Conservation (phyloP, 1,139 yeast species). For the Magnusiomyces sp. region DNA sequence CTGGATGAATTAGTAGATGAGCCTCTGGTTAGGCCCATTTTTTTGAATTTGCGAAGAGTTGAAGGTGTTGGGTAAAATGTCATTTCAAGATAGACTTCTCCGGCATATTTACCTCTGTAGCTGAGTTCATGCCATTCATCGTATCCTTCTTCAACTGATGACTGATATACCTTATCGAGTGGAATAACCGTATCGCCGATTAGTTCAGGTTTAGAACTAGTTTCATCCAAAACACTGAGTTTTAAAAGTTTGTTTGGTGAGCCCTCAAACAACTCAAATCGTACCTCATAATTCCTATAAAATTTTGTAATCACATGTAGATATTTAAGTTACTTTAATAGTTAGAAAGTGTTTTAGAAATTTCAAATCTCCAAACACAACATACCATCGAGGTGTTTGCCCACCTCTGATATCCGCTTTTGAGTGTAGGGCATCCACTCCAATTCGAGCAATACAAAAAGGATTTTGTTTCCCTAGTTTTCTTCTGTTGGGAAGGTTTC, state of each 20-base stretch:
- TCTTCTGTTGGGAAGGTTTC: slow-evolving; percentile 71
- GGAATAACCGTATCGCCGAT: slow-evolving; percentile 79
- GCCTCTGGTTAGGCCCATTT: no score
- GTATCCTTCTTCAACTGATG: slow-evolving; percentile 62
- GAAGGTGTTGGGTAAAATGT: slow-evolving; percentile 60
- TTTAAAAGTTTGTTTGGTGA: slow-evolving; percentile 45
- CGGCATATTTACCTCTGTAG: slow-evolving; percentile 71
- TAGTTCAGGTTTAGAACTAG: slow-evolving; percentile 75
- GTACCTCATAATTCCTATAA: slow-evolving; percentile 50
- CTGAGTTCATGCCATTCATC: slow-evolving; percentile 78
- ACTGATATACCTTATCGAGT: slow-evolving; percentile 55
- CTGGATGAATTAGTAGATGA: neutral
- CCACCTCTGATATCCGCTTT: slow-evolving; percentile 75
- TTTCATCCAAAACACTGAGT: slow-evolving; percentile 77
- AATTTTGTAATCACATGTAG: slow-evolving; percentile 5
- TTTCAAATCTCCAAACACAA: no score
- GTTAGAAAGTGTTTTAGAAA: no score
- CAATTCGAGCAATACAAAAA: slow-evolving; percentile 69
- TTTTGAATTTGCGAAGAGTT: slow-evolving; percentile 31
- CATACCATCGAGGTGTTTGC: slow-evolving; percentile 71
- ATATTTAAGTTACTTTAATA: slow-evolving; percentile 1
- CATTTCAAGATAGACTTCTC: slow-evolving; percentile 82
- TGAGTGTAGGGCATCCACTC: slow-evolving; percentile 72
- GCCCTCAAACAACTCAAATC: slow-evolving; percentile 51
- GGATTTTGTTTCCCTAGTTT: slow-evolving; percentile 87